A percentile compares a stretch with the other conserved stretches of the same genome.
phyloP scores from a whole-genome alignment of 495 filamentous ascomycete species.

The Barbatosphaeria neglecta region DNA sequence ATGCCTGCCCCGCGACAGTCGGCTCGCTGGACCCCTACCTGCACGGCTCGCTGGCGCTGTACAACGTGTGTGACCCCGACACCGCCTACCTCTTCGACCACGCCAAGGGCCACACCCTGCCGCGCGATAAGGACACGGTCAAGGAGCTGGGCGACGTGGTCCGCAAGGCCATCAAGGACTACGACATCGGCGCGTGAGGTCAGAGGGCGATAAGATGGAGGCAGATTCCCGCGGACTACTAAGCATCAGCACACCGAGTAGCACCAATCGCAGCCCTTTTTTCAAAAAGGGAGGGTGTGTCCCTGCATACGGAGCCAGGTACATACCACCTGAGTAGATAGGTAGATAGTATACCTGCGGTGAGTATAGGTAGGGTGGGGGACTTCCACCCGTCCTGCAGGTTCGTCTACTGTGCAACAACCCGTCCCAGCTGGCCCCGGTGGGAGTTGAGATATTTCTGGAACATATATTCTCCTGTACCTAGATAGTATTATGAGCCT shows the following conservation, averaged over 20 bases:
- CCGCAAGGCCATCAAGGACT: constrained; percentile 22
- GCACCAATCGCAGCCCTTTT: not conserved
- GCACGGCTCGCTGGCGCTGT: constrained; percentile 43
- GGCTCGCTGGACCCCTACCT: constrained; percentile 47
- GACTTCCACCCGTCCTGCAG: not conserved
- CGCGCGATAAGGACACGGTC: constrained; percentile 37
- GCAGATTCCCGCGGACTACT: no score
- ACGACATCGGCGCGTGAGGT: constrained; percentile 9
- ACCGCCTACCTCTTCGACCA: constrained; percentile 47
- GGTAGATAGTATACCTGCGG: no score
- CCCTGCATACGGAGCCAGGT: not conserved
- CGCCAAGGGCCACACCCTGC: constrained; percentile 44
- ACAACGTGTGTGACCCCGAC: constrained; percentile 47
- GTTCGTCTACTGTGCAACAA: not conserved
- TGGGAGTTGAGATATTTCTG: not conserved
- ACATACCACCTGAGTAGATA: not conserved
- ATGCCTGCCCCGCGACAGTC: constrained; percentile 16
- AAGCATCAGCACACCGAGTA: not conserved
- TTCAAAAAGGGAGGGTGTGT: not conserved
- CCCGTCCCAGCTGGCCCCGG: no score
- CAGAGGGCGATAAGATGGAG: not conserved
- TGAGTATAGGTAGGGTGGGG: not conserved
- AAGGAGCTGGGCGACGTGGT: constrained; percentile 37
- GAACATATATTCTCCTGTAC: not conserved
- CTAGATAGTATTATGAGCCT: not conserved